phyloP scores from a whole-genome alignment of 768 basidiomycete genomes.

The Russula brevipes region DNA sequence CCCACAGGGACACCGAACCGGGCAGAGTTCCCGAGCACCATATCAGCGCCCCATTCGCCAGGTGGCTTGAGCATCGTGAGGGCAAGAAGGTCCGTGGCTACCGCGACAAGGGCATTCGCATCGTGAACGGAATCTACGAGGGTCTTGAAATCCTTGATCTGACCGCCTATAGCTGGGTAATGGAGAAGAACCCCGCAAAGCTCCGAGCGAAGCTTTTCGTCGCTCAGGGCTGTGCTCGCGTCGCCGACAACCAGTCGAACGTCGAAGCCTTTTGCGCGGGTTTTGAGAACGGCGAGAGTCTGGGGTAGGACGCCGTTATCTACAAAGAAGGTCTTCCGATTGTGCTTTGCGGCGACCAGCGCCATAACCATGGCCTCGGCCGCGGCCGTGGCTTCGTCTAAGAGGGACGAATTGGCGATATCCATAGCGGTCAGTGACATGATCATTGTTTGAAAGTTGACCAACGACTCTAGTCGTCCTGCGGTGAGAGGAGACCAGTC shows the following conservation, averaged over 20 bases:
- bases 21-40: constrained; percentile 91
- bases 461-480: constrained; percentile 93
- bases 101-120: constrained; percentile 73
- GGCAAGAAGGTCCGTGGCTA: constrained; percentile 89
- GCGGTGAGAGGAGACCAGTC: constrained; percentile 12
- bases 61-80: constrained; percentile 91
- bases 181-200: constrained; percentile 88
- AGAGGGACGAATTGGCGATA: constrained; percentile 90
- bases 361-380: constrained; percentile 98
- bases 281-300: constrained; percentile 82
- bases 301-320: constrained; percentile 81
- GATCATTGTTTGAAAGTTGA: constrained; percentile 97
- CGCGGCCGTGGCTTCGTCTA: constrained; percentile 93
- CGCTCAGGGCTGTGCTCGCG: constrained; percentile 44
- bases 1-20: constrained; percentile 96
- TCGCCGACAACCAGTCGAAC: constrained; percentile 75
- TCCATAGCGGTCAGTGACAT: constrained; percentile 92
- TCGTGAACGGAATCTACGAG: constrained; percentile 67
- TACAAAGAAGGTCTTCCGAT: constrained; percentile 80
- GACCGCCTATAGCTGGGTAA: constrained; percentile 89
- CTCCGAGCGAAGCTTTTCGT: constrained; percentile 51
- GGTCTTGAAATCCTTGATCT: constrained; percentile 63
- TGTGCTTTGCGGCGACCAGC: constrained; percentile 58
- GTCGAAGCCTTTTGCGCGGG: constrained; percentile 90
- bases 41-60: constrained; percentile 98